Conservation (phyloP, 306 rosid genomes). For the Fragaria iinumae region DNA sequence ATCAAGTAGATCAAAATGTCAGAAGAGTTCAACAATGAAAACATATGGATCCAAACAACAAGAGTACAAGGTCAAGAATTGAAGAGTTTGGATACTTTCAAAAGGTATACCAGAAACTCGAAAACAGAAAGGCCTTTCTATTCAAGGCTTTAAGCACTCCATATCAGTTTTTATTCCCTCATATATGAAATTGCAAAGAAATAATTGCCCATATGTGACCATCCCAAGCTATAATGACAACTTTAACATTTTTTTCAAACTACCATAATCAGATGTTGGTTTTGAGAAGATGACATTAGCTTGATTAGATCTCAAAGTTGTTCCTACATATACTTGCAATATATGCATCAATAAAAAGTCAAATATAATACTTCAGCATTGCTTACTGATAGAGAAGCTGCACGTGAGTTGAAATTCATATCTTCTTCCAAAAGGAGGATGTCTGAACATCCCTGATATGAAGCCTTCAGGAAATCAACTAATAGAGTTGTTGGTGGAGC, state of each 20-base stretch:
- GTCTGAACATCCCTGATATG: slow-evolving; percentile 61
- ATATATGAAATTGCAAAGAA: background rate
- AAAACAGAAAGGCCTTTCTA: background rate
- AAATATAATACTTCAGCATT: background rate
- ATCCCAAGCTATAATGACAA: background rate
- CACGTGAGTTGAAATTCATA: slow-evolving; percentile 69
- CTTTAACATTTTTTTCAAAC: background rate
- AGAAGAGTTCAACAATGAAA: slow-evolving; percentile 6
- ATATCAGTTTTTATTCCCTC: background rate
- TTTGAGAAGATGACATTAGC: background rate
- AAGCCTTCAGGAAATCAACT: slow-evolving; percentile 62
- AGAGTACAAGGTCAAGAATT: background rate
- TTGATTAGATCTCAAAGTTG: slow-evolving; percentile 1
- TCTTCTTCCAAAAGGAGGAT: slow-evolving; percentile 79
- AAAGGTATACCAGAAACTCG: background rate
- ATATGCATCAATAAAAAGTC: background rate
- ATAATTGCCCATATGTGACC: background rate
- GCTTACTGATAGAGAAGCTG: slow-evolving; percentile 46
- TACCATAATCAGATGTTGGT: background rate
- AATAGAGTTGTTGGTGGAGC: slow-evolving; percentile 64
- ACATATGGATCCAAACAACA: background rate
- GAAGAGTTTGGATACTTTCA: background rate
- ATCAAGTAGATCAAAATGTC: slow-evolving; percentile 17
- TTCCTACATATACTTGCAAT: background rate
- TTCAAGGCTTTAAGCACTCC: background rate